Evolutionary conservation across 768 basidiomycete species (phyloP), one percentile per base, ranked within the genome.

Genomic region (Mycena polygramma): DNA sequence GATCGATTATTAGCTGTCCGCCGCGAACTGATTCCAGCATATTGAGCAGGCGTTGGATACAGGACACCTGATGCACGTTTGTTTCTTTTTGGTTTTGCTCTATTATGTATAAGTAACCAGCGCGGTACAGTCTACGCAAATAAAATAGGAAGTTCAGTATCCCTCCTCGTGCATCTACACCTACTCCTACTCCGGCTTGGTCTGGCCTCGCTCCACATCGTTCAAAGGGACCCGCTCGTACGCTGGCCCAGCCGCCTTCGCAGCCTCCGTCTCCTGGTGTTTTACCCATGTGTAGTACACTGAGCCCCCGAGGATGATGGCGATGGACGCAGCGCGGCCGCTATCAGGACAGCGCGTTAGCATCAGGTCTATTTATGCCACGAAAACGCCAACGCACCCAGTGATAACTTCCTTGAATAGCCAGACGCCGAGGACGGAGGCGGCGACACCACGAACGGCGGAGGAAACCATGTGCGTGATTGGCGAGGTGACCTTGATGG

Each of bases 391-490:
- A 46, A 86, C 92, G 78, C 79, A 93, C 95, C 81, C 85, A 6
- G 94, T 92, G 73, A 98, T 89, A 68, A 94, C 77, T 57, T 99
- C 97, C 35, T 83, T 78, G 82, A 98, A 98, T 22, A 95, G 72
- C 89, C 88, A 93, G 79, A 93, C 85, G 26, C 91, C 94, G 17
- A 98, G 84, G 53, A 97, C 78, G 7, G 95, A 94, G n/a, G 92
- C 94, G 1, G 95, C 91, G 35, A 98, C 97, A 20, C 97, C 96
- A 63, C 97, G 93, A 6, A 97, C 95, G 22, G 97, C 97, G 14
- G 96, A 96, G 5, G 95, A 97, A 35, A 98, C 84, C 97, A 98
- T 99, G 80, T 99, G 97, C 3, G 97, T 97, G 78, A 98, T 96
- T 17, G 97, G 97, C 1, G 96, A 97, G 10, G 97, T 99, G 70